Percentiles rank a stretch among this genome's conserved stretches.
phyloP scores from a whole-genome alignment of 495 filamentous ascomycete species.

The Beverwykella pulmonaria region DNA sequence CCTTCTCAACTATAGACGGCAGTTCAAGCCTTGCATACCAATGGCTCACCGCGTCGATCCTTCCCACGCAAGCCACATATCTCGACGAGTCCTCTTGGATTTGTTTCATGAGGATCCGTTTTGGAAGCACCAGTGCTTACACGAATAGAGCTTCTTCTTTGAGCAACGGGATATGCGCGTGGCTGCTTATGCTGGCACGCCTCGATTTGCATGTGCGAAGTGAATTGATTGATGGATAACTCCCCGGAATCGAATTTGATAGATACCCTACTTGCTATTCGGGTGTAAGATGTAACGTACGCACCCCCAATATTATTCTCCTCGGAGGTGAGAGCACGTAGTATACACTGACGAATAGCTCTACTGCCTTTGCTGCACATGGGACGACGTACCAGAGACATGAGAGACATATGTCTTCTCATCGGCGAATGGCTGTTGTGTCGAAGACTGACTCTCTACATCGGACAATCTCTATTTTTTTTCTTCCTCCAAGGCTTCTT shows the following conservation, averaged over 20 bases:
- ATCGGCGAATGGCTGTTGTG: no score
- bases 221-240: no score
- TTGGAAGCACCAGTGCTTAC: not conserved
- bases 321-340: no score
- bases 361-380: not conserved
- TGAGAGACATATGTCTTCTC: no score
- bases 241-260: not conserved
- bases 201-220: not conserved
- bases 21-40: no score
- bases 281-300: not conserved
- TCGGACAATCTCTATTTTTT: no score
- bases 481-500: no score
- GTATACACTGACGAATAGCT: not conserved
- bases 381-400: not conserved
- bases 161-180: not conserved
- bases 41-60: no score
- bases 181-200: not conserved
- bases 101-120: not conserved
- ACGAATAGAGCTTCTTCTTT: not conserved
- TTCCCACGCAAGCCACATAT: not conserved
- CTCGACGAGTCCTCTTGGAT: not conserved
- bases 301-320: no score
- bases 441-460: no score
- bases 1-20: not conserved
- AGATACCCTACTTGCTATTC: not conserved